A percentile compares a stretch with the other conserved stretches of the same genome.
These are phyloP conservation scores for Leccinum variicolor DNA, from an alignment of 768 basidiomycete genomes.

Conservation along the genomic window DNA sequence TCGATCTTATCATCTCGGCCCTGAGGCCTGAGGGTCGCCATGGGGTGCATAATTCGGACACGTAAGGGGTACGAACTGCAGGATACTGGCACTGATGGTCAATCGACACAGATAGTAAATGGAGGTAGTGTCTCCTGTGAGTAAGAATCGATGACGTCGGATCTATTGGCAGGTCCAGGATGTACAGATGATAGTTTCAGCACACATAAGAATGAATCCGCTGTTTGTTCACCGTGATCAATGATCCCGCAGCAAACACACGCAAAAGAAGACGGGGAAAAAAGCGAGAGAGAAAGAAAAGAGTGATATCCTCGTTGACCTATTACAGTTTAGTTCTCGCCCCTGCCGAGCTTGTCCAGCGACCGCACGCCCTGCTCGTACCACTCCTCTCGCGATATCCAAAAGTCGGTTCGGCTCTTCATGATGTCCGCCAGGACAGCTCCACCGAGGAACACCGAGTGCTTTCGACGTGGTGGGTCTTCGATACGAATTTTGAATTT, in stretches of 20 bases:
- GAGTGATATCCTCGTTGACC: background rate
- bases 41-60: too few species aligned
- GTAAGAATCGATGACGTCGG: too few species aligned
- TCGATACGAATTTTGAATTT: constrained; percentile 99
- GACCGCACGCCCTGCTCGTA: constrained; percentile 82
- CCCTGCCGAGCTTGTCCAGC: constrained; percentile 83
- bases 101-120: too few species aligned
- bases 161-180: too few species aligned
- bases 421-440: constrained; percentile 99
- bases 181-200: too few species aligned
- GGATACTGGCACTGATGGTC: background rate
- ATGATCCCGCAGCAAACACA: background rate
- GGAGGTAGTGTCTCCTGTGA: too few species aligned
- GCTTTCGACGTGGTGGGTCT: constrained; percentile 96
- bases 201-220: too few species aligned
- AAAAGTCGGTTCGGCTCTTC: constrained; percentile 92
- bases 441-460: constrained; percentile 99
- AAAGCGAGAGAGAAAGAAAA: background rate
- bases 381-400: constrained; percentile 95
- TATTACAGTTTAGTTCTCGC: constrained; percentile 37
- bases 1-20: too few species aligned
- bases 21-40: too few species aligned
- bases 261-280: background rate
- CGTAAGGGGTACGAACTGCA: too few species aligned
- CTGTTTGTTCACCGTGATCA: background rate